Evolutionary conservation across 805 yeast genomes (phyloP).

Genomic region (Candida broadrunensis): DNA sequence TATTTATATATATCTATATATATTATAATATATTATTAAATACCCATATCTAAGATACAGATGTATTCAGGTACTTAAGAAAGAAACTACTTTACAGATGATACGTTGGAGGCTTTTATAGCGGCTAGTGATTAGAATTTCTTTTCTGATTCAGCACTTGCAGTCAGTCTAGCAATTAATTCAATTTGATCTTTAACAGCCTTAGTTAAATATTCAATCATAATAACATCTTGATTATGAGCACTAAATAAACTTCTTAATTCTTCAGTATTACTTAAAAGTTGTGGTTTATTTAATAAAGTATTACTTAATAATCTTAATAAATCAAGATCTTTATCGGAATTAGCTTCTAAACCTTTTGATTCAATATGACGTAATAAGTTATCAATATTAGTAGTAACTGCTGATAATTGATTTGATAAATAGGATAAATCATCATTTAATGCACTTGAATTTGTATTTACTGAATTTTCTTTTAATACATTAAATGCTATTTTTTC

Average conservation of each 20-base stretch:
- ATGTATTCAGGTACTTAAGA: too few species aligned
- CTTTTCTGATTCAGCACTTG: slow-evolving; percentile 28
- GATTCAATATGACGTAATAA: slow-evolving; percentile 45
- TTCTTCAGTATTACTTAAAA: slow-evolving; percentile 47
- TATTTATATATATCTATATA: too few species aligned
- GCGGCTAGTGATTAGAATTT: slow-evolving; percentile 9
- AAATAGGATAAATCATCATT: slow-evolving; percentile 43
- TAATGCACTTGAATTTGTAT: slow-evolving; percentile 25
- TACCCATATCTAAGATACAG: too few species aligned
- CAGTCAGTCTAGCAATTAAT: slow-evolving; percentile 70
- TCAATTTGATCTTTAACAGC: slow-evolving; percentile 84
- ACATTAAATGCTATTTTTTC: slow-evolving; percentile 59
- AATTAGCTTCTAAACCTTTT: slow-evolving; percentile 23
- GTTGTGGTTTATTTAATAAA: slow-evolving; percentile 49
- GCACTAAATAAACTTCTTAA: slow-evolving; percentile 61
- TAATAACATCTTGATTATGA: slow-evolving; percentile 75
- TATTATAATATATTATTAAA: too few species aligned
- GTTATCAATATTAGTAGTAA: slow-evolving; percentile 47
- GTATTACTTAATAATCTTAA: slow-evolving; percentile 65
- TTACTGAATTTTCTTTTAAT: slow-evolving; percentile 33
- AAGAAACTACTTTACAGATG: too few species aligned
- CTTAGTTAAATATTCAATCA: slow-evolving; percentile 78
- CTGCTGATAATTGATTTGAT: slow-evolving; percentile 42
- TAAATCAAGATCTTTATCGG: slow-evolving; percentile 52
- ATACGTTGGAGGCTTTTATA: too few species aligned